phyloP scores from a whole-genome alignment of 1,284 basidiomycete genomes.

The Neotropicomus parvogracilis region DNA sequence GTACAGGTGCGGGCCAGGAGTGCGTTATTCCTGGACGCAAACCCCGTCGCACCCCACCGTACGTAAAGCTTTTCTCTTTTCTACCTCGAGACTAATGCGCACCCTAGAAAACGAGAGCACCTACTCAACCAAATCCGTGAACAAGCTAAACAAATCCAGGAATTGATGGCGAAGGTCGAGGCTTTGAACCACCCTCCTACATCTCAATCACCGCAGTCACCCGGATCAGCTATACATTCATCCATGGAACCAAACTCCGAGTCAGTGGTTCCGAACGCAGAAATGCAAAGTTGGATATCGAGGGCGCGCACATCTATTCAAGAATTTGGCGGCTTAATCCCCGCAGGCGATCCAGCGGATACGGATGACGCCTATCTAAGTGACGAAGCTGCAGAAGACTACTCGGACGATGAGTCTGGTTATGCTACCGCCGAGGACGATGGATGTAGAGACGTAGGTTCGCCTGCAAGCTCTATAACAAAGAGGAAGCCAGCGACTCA shows the following conservation, averaged over 20 bases:
- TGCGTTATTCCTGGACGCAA: conserved; percentile 75
- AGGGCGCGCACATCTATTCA: conserved; percentile 64
- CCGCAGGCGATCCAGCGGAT: conserved; percentile 41
- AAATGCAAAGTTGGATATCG: conserved; percentile 67
- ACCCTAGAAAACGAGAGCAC: conserved; percentile 65
- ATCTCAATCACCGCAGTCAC: conserved; percentile 31
- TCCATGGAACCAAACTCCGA: conserved; percentile 27
- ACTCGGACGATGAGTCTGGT: conserved; percentile 37
- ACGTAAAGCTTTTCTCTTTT: conserved; percentile 28
- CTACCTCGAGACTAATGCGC: conserved; percentile 3
- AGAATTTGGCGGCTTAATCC: conserved; percentile 63
- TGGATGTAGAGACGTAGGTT: conserved; percentile 17
- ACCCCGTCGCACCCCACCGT: conserved; percentile 74
- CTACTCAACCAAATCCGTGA: conserved; percentile 68
- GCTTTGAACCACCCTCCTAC: conserved; percentile 20
- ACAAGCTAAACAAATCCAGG: conserved; percentile 65
- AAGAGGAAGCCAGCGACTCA: conserved; percentile 35
- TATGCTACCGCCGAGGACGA: conserved; percentile 35
- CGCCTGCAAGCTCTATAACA: conserved; percentile 25
- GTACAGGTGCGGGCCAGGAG: conserved; percentile 60
- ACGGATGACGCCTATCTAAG: conserved; percentile 35
- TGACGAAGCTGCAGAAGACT: conserved; percentile 26
- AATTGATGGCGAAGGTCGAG: conserved; percentile 64
- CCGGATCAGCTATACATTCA: conserved; percentile 25
- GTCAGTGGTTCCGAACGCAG: conserved; percentile 34